Evolutionary conservation across 2,329 filamentous ascomycete genomes (phyloP).

Genomic region (Ampelomyces quisqualis): DNA sequence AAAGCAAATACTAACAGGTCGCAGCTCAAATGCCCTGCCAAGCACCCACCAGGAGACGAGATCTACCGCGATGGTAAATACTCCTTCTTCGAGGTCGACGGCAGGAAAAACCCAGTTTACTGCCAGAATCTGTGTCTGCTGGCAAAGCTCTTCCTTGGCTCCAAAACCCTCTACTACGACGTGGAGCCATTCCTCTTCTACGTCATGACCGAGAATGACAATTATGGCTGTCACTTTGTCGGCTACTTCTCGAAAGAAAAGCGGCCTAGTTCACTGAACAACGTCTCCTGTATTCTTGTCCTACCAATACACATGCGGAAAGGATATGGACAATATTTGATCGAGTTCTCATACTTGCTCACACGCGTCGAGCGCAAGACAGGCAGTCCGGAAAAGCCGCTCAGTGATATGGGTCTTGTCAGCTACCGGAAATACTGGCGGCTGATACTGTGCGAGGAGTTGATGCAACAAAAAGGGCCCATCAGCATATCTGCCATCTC

Average conservation of each 20-base stretch:
- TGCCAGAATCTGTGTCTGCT: constrained; percentile 96
- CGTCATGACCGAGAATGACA: constrained; percentile 91
- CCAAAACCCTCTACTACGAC: constrained; percentile 97
- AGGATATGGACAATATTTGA: constrained; percentile 93
- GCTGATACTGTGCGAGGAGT: constrained; percentile 79
- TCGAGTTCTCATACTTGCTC: constrained; percentile 96
- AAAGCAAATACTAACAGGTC: constrained; percentile 19
- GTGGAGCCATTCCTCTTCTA: constrained; percentile 97
- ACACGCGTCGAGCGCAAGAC: constrained; percentile 92
- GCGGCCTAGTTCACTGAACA: constrained; percentile 88
- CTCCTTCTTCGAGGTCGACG: constrained; percentile 97
- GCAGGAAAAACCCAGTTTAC: constrained; percentile 95
- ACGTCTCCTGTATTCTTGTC: constrained; percentile 95
- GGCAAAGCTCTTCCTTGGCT: constrained; percentile 95
- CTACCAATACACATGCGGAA: constrained; percentile 95
- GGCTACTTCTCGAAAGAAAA: constrained; percentile 99
- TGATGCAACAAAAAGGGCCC: constrained; percentile 63
- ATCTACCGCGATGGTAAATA: constrained; percentile 91
- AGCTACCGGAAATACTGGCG: constrained; percentile 99
- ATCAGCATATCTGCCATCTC: constrained; percentile 68
- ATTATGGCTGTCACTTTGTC: constrained; percentile 90
- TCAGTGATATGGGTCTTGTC: constrained; percentile 96
- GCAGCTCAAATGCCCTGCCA: constrained; percentile 80
- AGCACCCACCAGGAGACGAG: constrained; percentile 95
- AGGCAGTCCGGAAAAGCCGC: constrained; percentile 92